Conservation (phyloP, 1,284 basidiomycete genomes). For the Chiua sp. region DNA sequence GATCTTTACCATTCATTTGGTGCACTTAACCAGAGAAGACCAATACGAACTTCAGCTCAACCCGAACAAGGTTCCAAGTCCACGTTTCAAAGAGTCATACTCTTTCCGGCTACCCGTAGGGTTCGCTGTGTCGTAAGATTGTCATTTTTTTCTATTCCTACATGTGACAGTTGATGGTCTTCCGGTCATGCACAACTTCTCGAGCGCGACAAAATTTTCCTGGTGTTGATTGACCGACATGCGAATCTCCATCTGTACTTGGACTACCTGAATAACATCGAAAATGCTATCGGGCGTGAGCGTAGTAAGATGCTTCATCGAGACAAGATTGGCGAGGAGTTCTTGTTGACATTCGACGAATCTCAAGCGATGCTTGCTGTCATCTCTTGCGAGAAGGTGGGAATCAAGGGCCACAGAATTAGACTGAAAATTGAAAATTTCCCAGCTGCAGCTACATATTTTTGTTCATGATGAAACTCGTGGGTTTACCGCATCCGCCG, state of each 20-base stretch:
- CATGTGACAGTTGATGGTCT: neutral
- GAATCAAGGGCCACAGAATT: neutral
- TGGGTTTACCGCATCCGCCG: conserved; percentile 44
- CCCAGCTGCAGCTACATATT: conserved; percentile 46
- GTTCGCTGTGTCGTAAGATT: conserved; percentile 43
- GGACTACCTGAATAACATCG: conserved; percentile 41
- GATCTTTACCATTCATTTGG: conserved; percentile 41
- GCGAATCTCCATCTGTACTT: conserved; percentile 44
- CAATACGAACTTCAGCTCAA: conserved; percentile 48
- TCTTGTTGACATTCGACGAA: conserved; percentile 55
- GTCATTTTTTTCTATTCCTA: neutral
- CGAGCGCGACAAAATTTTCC: conserved; percentile 43
- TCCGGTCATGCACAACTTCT: conserved; percentile 45
- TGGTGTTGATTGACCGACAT: conserved; percentile 43
- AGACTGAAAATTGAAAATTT: conserved; percentile 4
- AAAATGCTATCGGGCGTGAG: conserved; percentile 34
- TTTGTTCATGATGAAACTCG: conserved; percentile 48
- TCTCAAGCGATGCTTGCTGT: conserved; percentile 50
- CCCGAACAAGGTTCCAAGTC: conserved; percentile 42
- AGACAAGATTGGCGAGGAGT: conserved; percentile 50
- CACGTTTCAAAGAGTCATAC: conserved; percentile 34
- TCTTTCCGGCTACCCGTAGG: conserved; percentile 43
- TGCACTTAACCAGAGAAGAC: conserved; percentile 49
- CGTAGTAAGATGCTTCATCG: conserved; percentile 43
- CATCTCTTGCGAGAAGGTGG: conserved; percentile 47